A percentile compares a stretch with the other conserved stretches of the same genome.
phyloP scores from a whole-genome alignment of 306 rosid genomes.

The Pterocarpus santalinus region DNA sequence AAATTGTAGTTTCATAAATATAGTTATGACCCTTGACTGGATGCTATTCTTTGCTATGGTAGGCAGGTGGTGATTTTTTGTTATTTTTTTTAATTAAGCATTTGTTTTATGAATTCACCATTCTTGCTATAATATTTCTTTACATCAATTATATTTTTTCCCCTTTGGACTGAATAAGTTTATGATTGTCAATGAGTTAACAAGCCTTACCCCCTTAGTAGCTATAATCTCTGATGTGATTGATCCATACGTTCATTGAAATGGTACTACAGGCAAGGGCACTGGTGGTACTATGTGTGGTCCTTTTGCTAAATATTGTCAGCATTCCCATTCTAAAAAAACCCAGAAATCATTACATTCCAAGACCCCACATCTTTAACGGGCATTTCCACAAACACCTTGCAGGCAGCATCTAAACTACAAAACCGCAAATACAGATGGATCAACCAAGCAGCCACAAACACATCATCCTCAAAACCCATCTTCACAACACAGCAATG shows the following conservation, averaged over 20 bases:
- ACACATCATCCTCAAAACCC: too few relatives aligned
- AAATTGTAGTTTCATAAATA: background rate
- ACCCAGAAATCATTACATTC: too few relatives aligned
- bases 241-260: background rate
- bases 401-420: too few relatives aligned
- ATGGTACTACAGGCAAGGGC: background rate
- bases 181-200: too few relatives aligned
- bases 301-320: too few relatives aligned
- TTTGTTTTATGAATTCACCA: background rate
- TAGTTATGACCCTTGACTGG: background rate
- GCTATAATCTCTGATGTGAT: background rate
- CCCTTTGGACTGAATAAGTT: background rate
- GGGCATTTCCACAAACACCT: too few relatives aligned
- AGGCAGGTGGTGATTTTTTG: constrained; percentile 7
- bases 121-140: background rate
- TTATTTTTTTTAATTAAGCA: constrained; percentile 8
- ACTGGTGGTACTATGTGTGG: background rate
- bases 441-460: too few relatives aligned
- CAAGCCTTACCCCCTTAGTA: background rate
- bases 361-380: too few relatives aligned
- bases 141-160: background rate
- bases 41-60: background rate
- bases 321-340: background rate
- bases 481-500: constrained; percentile 34
- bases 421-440: too few relatives aligned